phyloP scores from a whole-genome alignment of 2,329 filamentous ascomycete species.

The Pseudohalonectria lignicola region DNA sequence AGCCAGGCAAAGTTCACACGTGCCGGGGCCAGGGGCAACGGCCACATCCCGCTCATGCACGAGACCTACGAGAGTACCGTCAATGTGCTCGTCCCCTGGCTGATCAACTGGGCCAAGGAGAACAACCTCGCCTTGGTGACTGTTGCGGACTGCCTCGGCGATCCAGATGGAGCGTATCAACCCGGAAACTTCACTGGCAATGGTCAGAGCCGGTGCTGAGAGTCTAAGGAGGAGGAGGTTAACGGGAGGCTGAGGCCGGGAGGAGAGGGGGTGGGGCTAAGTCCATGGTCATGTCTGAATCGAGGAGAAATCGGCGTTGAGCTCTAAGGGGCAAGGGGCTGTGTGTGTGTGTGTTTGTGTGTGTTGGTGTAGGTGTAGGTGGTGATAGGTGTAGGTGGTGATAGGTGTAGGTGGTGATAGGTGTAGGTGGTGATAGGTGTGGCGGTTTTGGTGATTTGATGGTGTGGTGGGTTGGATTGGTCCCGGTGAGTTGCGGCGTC shows the following conservation, averaged over 20 bases:
- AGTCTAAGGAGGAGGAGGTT: too few relatives aligned
- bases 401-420: too few relatives aligned
- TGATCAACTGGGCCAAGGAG: conserved; percentile 37
- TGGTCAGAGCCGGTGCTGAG: conserved; percentile 19
- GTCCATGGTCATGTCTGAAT: too few relatives aligned
- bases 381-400: background rate
- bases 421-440: too few relatives aligned
- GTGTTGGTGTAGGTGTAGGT: background rate
- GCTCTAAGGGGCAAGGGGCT: too few relatives aligned
- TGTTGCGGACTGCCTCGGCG: conserved; percentile 35
- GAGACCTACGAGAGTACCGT: conserved; percentile 40
- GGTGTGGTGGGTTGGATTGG: too few relatives aligned
- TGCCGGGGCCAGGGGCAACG: conserved; percentile 28
- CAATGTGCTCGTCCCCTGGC: conserved; percentile 33
- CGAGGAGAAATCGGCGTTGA: too few relatives aligned
- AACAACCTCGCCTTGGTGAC: conserved; percentile 37
- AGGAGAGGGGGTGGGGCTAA: too few relatives aligned
- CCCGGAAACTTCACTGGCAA: conserved; percentile 23
- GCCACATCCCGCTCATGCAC: conserved; percentile 47
- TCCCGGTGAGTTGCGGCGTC: too few relatives aligned
- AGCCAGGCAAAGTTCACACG: conserved; percentile 40
- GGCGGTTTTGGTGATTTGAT: too few relatives aligned
- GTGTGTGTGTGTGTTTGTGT: too few relatives aligned
- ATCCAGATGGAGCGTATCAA: conserved; percentile 27
- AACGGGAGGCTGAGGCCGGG: background rate